Evolutionary conservation across 441 rosid genomes (phyloP).

Genomic region (Brassica hybrid): DNA sequence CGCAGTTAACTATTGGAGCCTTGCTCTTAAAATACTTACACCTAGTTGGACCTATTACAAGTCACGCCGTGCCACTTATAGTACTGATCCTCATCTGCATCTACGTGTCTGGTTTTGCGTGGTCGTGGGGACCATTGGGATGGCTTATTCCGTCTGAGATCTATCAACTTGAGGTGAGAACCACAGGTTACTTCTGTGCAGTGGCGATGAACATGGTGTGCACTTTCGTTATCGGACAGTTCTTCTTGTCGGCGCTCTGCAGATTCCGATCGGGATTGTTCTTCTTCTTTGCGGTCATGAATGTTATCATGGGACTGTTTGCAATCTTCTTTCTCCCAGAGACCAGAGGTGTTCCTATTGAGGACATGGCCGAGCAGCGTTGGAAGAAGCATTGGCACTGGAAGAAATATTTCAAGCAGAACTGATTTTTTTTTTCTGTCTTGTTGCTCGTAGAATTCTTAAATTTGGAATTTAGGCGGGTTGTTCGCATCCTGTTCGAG

Average conservation of each 20-base stretch:
- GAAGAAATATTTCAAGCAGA: slow-evolving; percentile 8
- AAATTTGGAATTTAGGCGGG: neutral
- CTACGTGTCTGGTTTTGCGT: slow-evolving; percentile 73
- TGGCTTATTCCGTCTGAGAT: slow-evolving; percentile 85
- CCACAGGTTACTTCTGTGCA: slow-evolving; percentile 57
- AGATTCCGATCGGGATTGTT: slow-evolving; percentile 51
- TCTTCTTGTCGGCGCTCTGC: slow-evolving; percentile 75
- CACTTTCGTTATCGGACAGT: slow-evolving; percentile 74
- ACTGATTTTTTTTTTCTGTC: neutral
- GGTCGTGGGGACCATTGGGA: slow-evolving; percentile 94
- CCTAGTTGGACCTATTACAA: slow-evolving; percentile 45
- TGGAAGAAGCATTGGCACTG: slow-evolving; percentile 71
- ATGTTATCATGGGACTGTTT: slow-evolving; percentile 48
- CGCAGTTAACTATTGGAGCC: slow-evolving; percentile 46
- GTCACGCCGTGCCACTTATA: slow-evolving; percentile 24
- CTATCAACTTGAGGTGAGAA: slow-evolving; percentile 65
- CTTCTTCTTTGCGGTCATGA: slow-evolving; percentile 66
- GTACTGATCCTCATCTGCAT: slow-evolving; percentile 57
- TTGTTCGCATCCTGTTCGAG: neutral
- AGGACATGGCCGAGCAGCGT: slow-evolving; percentile 64
- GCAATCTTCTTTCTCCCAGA: slow-evolving; percentile 55
- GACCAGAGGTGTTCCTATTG: slow-evolving; percentile 75
- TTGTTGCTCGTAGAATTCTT: neutral
- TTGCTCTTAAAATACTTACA: slow-evolving; percentile 45
- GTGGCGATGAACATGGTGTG: slow-evolving; percentile 72